Conservation (phyloP, 805 yeast genomes). For the Wickerhamiella parazyma region DNA sequence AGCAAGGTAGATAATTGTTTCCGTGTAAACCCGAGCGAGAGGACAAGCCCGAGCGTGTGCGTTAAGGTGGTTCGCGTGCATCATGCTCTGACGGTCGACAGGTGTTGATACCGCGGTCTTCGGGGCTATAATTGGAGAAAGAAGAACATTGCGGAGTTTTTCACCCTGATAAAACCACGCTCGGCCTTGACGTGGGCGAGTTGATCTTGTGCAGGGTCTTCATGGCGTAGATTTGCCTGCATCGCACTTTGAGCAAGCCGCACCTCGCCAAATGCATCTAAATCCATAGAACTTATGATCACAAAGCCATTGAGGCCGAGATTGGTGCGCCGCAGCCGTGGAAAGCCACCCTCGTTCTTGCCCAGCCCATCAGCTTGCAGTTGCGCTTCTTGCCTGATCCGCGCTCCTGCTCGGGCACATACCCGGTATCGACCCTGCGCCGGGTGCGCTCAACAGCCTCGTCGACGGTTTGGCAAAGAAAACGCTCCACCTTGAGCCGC, state of each 20-base stretch:
- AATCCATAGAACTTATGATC: slow-evolving; percentile 84
- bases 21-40: no score
- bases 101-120: slow-evolving; percentile 57
- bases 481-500: slow-evolving; percentile 69
- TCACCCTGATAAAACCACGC: slow-evolving; percentile 84
- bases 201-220: slow-evolving; percentile 85
- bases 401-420: slow-evolving; percentile 50
- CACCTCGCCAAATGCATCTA: slow-evolving; percentile 97
- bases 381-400: slow-evolving; percentile 75
- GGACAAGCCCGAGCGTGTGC: no score
- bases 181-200: slow-evolving; percentile 92
- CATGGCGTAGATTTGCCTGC: slow-evolving; percentile 92
- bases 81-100: no score
- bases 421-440: slow-evolving; percentile 75
- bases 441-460: slow-evolving; percentile 95
- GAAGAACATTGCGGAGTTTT: slow-evolving; percentile 82
- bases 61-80: no score
- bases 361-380: slow-evolving; percentile 71
- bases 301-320: slow-evolving; percentile 65
- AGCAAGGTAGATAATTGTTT: no score
- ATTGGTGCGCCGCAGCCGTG: slow-evolving; percentile 73
- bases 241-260: slow-evolving; percentile 81
- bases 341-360: slow-evolving; percentile 72
- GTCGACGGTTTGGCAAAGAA: slow-evolving; percentile 68
- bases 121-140: slow-evolving; percentile 72